Conservation (phyloP, 208 protist species). For the Leishmania lainsoni region DNA sequence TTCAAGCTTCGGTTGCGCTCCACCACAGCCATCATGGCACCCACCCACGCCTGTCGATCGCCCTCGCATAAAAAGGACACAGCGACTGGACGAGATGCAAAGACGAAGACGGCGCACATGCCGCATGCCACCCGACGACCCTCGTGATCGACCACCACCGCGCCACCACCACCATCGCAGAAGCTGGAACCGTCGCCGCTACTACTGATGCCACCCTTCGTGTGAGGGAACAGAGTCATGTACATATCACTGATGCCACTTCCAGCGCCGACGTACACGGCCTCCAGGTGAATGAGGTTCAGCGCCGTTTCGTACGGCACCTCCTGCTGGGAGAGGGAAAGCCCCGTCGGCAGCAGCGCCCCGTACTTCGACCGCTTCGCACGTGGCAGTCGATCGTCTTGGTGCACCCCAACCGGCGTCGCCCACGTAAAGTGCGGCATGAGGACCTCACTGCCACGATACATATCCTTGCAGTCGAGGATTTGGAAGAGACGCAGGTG, state of each 20-base stretch:
- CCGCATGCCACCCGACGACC: slow-evolving; percentile 32
- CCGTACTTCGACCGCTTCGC: slow-evolving; percentile 6
- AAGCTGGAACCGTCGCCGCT: background rate
- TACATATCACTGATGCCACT: slow-evolving; percentile 17
- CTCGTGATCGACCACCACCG: slow-evolving; percentile 42
- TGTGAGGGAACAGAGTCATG: slow-evolving; percentile 22
- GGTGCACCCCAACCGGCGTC: slow-evolving; percentile 3
- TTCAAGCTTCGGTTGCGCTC: slow-evolving; percentile 54
- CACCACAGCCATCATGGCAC: slow-evolving; percentile 73
- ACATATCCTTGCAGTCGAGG: slow-evolving; percentile 48
- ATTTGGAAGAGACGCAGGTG: slow-evolving; percentile 70
- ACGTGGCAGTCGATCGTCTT: slow-evolving; percentile 7
- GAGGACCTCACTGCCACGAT: slow-evolving; percentile 38
- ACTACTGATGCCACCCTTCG: background rate
- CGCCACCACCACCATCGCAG: background rate
- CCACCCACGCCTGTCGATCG: slow-evolving; percentile 65
- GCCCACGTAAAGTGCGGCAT: slow-evolving; percentile 78
- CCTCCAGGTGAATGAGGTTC: slow-evolving; percentile 47
- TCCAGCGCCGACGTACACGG: slow-evolving; percentile 44
- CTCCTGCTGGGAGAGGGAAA: slow-evolving; percentile 30
- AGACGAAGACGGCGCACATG: slow-evolving; percentile 67
- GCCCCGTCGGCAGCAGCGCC: slow-evolving; percentile 31
- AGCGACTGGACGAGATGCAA: slow-evolving; percentile 47
- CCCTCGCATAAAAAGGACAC: slow-evolving; percentile 67
- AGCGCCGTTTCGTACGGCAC: slow-evolving; percentile 38